A percentile compares a stretch with the other conserved stretches of the same genome.
Evolutionary conservation across 345 rosid genomes (phyloP).

Genomic region (Pugionium dolabratum): DNA sequence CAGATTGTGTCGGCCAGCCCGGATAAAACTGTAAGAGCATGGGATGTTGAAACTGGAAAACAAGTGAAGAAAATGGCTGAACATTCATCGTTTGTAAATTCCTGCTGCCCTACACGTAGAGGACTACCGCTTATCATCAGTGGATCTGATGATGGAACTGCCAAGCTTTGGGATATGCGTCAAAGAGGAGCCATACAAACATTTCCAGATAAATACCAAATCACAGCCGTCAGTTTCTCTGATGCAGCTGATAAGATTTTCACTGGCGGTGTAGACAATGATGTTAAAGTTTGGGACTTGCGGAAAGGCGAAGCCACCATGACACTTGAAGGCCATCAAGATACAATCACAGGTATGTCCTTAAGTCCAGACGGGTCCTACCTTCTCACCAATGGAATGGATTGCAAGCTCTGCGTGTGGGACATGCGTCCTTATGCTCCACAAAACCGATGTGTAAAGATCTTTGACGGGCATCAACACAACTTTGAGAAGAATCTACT

Average conservation of each 20-base stretch:
- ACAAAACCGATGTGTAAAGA: slow-evolving; percentile 90
- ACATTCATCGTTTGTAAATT: slow-evolving; percentile 87
- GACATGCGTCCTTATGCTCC: slow-evolving; percentile 99
- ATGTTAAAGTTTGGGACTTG: slow-evolving; percentile 91
- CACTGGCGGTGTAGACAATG: slow-evolving; percentile 85
- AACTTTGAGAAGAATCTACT: slow-evolving; percentile 90
- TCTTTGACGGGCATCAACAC: slow-evolving; percentile 94
- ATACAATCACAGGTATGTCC: slow-evolving; percentile 90
- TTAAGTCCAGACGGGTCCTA: slow-evolving; percentile 97
- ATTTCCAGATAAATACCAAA: slow-evolving; percentile 94
- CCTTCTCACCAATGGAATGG: slow-evolving; percentile 95
- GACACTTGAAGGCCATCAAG: slow-evolving; percentile 96
- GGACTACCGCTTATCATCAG: slow-evolving; percentile 92
- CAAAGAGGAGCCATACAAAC: slow-evolving; percentile 98
- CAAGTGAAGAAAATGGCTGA: slow-evolving; percentile 98
- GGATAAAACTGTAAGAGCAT: slow-evolving; percentile 85
- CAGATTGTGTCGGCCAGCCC: slow-evolving; percentile 93
- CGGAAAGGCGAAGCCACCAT: slow-evolving; percentile 80
- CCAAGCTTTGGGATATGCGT: slow-evolving; percentile 98
- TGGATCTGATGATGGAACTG: slow-evolving; percentile 98
- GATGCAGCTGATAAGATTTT: slow-evolving; percentile 95
- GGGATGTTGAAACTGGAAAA: slow-evolving; percentile 94
- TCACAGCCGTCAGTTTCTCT: slow-evolving; percentile 89
- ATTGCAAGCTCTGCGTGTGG: slow-evolving; percentile 86
- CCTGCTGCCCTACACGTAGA: slow-evolving; percentile 88